Base-by-base conservation (phyloP, 2,329 filamentous ascomycete species). In the Arthrobotrys sinensis region DNA sequence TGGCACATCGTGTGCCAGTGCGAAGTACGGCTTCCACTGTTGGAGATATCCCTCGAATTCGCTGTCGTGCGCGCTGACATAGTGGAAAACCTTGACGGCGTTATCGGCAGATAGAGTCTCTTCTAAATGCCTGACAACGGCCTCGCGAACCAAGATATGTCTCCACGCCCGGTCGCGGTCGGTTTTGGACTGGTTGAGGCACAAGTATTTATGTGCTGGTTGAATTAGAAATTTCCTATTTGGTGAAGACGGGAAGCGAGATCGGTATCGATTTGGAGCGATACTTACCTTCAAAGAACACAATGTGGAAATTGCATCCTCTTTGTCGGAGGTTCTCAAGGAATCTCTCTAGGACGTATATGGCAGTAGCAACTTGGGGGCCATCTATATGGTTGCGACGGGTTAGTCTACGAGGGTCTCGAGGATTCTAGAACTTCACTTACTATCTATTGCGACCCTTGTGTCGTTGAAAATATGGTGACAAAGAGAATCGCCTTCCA, bases 401-500 rank as follows among this genome's bases (percentile, higher is more conserved):
- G 19, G n/a, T 69, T 53, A 65, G 60, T 34, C 28, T 36, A 12
- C 5, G 14, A 10, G 34, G 57, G 16, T 21, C 48, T 16, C 0
- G 45, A 28, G n/a, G 24, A 16, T 38, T 64, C 46, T 40, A 70
- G 32, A 32, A 4, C 16, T 19, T 11, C 32, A 38, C 83, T 75
- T 83, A 88, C 87, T 83, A 67, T 87, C 81, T 80, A 92, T 91
- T 81, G 93, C 90, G 46, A 94, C 87, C 21, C 87, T 86, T 10
- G 87, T 85, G 80, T 91, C 87, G n/a, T 85, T 84, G 57, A 93
- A 88, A 81, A 88, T 91, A 73, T 91, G 85, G 5, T 89, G 85
- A 10, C 94, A 85, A n/a, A 94, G 83, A 0, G 91, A 91, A 81
- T 94, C 91, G 34, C 91, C 91, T 80, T 94, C 91, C 34, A 94